Evolutionary conservation across 2,329 filamentous ascomycete species (phyloP), one percentile per base, ranked within the genome.

Genomic region (Fusarium ambrosium): DNA sequence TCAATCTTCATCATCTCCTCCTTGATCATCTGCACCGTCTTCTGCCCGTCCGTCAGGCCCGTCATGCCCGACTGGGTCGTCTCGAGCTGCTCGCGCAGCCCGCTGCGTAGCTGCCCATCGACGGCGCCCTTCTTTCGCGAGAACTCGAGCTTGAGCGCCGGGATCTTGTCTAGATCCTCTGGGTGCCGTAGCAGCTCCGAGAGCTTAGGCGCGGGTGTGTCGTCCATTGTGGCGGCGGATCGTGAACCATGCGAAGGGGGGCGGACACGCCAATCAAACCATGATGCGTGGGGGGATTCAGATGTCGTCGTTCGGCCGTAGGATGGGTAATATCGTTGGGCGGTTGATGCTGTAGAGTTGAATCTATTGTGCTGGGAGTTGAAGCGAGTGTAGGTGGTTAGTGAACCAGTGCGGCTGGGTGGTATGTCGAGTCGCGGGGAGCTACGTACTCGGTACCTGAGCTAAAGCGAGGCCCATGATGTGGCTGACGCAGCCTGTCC

Each of bases 1-100:
- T 99, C 97, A 80, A 99, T 98, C 85, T 96, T 97, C 88, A 97
- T 95, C 91, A 99, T 97, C 86, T 99, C 97, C 77, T 98, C 96
- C 84, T 97, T 98, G 85, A 98, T 98, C 79, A 93, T 91, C 81
- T 94, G 93, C 39, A 99, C 94, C 71, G 94, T 94, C 83, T 95
- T 94, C 84, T 98, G 95, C 66, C 95, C 95, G 81, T 98, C 95
- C 53, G 91, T 91, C 75, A 99, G 92, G 72, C 94, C 94, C 75
- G 87, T 93, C 92, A 99, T 98, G 82, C 97, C 97, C 77, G 93
- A 90, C 85, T 98, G 96, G 13, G 97, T 98, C 64, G 95, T 93
- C 85, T 98, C 94, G 68, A 99, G 90, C 87, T 99, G 97, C 80
- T 98, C 95, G 78, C 94, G 92, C 75, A 98, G 89, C 41, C 95